Evolutionary conservation across 768 basidiomycete genomes (phyloP).

Genomic region (Phylloporus scabripes): DNA sequence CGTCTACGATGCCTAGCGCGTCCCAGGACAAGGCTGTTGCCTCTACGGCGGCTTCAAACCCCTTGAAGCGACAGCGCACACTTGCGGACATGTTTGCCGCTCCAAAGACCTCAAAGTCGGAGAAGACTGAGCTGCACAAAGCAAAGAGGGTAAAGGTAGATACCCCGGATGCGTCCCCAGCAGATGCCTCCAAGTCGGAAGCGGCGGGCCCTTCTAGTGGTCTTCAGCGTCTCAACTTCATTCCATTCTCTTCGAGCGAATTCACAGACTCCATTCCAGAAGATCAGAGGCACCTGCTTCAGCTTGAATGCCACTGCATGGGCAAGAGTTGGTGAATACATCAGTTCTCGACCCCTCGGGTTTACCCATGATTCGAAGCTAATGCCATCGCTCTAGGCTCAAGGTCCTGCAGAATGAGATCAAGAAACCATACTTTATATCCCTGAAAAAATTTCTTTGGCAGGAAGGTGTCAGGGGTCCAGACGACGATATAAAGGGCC

Average conservation of each 20-base stretch:
- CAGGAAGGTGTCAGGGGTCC: constrained; percentile 54
- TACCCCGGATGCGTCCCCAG: constrained; percentile 19
- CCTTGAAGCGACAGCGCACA: constrained; percentile 54
- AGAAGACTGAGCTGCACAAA: constrained; percentile 22
- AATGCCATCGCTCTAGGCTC: constrained; percentile 44
- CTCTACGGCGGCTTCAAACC: constrained; percentile 20
- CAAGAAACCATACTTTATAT: constrained; percentile 69
- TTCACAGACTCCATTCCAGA: constrained; percentile 52
- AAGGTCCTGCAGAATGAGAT: constrained; percentile 71
- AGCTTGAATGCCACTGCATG: constrained; percentile 69
- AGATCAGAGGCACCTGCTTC: constrained; percentile 52
- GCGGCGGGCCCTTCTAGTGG: constrained; percentile 10
- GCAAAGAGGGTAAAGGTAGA: constrained; percentile 47
- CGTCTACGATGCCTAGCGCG: constrained; percentile 14
- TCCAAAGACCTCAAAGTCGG: constrained; percentile 26
- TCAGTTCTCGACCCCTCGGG: neutral
- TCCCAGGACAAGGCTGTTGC: constrained; percentile 21
- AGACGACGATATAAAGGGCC: constrained; percentile 38
- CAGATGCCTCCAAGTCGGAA: constrained; percentile 10
- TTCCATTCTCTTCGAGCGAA: constrained; percentile 59
- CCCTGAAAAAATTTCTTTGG: constrained; percentile 66
- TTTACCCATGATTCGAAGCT: constrained; percentile 1
- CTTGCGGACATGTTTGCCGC: constrained; percentile 58
- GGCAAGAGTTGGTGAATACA: constrained; percentile 58
- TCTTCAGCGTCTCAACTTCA: constrained; percentile 47